Evolutionary conservation across 148 eudicot species (phyloP).

Genomic region (Vaccinium darrowii): DNA sequence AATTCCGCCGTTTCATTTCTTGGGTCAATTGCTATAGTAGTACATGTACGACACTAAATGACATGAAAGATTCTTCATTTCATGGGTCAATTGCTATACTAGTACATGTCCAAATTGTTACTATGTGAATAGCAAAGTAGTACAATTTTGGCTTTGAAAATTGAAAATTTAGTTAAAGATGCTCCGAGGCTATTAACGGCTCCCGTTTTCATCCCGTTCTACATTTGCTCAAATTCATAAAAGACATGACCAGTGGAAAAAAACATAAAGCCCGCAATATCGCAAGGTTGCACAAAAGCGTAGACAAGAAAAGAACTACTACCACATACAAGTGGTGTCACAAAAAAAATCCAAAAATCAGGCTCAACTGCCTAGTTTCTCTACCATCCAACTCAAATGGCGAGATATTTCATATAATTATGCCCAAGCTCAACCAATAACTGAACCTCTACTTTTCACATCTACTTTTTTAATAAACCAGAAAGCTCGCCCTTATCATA

Average conservation of each 20-base stretch:
- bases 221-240: background rate
- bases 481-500: conserved; percentile 85
- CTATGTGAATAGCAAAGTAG: background rate
- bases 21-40: too few relatives aligned
- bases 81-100: too few relatives aligned
- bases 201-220: background rate
- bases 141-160: background rate
- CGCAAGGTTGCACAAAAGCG: background rate
- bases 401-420: background rate
- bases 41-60: too few relatives aligned
- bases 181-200: background rate
- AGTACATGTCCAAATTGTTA: too few relatives aligned
- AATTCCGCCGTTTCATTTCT: too few relatives aligned
- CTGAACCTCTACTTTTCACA: background rate
- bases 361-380: background rate
- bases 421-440: background rate
- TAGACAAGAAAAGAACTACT: background rate
- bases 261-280: too few relatives aligned
- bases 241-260: background rate
- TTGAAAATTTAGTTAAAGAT: background rate
- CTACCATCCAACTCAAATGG: background rate
- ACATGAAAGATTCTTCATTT: too few relatives aligned
- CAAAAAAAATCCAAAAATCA: background rate
- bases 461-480: conserved; percentile 44
- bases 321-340: background rate